Conservation (phyloP, 2,329 filamentous ascomycete genomes). For the Aspergillus proliferans region DNA sequence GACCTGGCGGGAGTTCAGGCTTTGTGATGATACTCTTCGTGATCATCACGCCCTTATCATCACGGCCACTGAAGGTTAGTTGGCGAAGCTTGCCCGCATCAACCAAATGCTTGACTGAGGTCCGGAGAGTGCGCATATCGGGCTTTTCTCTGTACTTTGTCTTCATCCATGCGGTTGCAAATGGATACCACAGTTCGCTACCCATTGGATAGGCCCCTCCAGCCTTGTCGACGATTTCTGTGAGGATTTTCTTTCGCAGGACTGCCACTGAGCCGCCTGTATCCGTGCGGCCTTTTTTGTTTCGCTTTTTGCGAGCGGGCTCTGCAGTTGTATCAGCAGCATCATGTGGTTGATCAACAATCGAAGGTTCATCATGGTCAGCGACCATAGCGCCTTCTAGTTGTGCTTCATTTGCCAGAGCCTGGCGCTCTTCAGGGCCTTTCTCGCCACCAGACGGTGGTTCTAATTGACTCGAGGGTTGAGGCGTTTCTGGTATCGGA, state of each 20-base stretch:
- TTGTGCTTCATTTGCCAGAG: not conserved
- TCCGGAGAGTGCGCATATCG: slow-evolving; percentile 48
- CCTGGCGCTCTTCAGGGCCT: too few species aligned
- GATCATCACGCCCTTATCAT: slow-evolving; percentile 42
- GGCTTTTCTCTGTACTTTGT: slow-evolving; percentile 41
- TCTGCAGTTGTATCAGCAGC: not conserved
- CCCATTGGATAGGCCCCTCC: slow-evolving; percentile 52
- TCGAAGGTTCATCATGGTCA: not conserved
- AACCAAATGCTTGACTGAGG: slow-evolving; percentile 46
- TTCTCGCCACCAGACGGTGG: not conserved
- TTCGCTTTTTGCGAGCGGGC: not conserved
- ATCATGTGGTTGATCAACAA: not conserved
- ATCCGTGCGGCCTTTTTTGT: slow-evolving; percentile 13
- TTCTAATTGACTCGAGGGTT: not conserved
- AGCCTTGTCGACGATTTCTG: slow-evolving; percentile 49
- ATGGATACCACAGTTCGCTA: slow-evolving; percentile 51
- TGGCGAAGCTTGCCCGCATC: slow-evolving; percentile 47
- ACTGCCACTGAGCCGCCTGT: slow-evolving; percentile 40
- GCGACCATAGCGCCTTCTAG: not conserved
- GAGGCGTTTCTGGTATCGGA: not conserved
- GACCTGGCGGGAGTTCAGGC: slow-evolving; percentile 40
- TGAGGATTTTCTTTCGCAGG: slow-evolving; percentile 45
- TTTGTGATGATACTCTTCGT: slow-evolving; percentile 47
- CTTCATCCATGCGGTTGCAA: slow-evolving; percentile 48
- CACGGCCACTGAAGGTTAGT: slow-evolving; percentile 47